A percentile compares a stretch with the other conserved stretches of the same genome.
phyloP scores from a whole-genome alignment of 1,284 basidiomycete species.

The Coriolopsis trogii region DNA sequence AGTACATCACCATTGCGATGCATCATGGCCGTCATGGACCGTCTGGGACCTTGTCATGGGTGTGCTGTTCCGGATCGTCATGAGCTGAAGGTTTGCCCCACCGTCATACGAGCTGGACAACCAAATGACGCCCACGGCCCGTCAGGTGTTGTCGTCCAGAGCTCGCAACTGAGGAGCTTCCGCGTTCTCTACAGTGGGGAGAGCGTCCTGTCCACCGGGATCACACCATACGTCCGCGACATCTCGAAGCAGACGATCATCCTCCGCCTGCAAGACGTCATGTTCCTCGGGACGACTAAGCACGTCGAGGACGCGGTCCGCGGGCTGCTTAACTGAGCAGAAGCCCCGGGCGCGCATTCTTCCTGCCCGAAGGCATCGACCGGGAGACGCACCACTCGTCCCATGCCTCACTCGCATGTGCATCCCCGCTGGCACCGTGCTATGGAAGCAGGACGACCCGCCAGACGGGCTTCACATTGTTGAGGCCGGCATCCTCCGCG shows the following conservation, averaged over 20 bases:
- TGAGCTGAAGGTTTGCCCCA: constrained; percentile 70
- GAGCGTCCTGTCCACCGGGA: constrained; percentile 85
- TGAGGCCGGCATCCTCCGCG: constrained; percentile 81
- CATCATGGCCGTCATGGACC: constrained; percentile 91
- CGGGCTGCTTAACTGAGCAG: constrained; percentile 68
- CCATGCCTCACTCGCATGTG: constrained; percentile 74
- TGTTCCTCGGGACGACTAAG: constrained; percentile 97
- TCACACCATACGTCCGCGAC: constrained; percentile 88
- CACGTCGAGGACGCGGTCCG: constrained; percentile 85
- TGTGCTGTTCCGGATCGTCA: constrained; percentile 89
- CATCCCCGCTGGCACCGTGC: constrained; percentile 58
- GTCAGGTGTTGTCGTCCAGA: constrained; percentile 88
- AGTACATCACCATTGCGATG: constrained; percentile 80
- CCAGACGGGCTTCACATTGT: constrained; percentile 88
- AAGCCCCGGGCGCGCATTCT: constrained; percentile 78
- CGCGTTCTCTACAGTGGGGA: constrained; percentile 81
- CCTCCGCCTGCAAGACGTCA: constrained; percentile 88
- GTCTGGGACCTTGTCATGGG: constrained; percentile 95
- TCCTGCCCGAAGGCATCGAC: constrained; percentile 61
- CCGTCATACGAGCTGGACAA: background rate
- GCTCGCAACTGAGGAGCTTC: constrained; percentile 83
- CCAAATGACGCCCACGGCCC: background rate
- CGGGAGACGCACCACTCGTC: constrained; percentile 54
- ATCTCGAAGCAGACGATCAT: constrained; percentile 93
- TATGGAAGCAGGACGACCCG: constrained; percentile 79